Percentiles rank a stretch among this genome's conserved stretches.
These are phyloP conservation scores for Cyclotella cryptica DNA, from an alignment of 108 stramenopile species.

Conservation along the genomic window DNA sequence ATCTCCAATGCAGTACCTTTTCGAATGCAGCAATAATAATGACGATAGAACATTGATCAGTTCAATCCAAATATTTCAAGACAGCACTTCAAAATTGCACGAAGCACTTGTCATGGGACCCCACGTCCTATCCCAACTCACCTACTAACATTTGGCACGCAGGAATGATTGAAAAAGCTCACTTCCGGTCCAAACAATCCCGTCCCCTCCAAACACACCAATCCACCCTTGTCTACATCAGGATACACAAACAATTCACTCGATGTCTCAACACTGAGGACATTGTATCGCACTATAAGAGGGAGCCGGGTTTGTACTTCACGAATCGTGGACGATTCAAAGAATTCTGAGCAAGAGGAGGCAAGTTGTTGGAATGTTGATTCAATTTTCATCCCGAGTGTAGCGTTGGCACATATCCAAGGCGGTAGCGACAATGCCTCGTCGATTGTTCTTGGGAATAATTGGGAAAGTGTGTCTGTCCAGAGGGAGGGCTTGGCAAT, in stretches of 20 bases:
- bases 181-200: constrained; percentile 65
- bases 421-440: constrained; percentile 55
- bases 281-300: constrained; percentile 80
- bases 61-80: neutral
- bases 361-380: constrained; percentile 1
- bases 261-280: constrained; percentile 69
- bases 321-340: neutral
- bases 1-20: constrained; percentile 76
- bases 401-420: constrained; percentile 46
- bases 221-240: constrained; percentile 51
- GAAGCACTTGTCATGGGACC: too few relatives aligned
- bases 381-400: constrained; percentile 44
- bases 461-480: constrained; percentile 54
- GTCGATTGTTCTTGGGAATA: constrained; percentile 66
- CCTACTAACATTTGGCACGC: constrained; percentile 63
- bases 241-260: constrained; percentile 72
- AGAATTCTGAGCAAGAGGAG: neutral
- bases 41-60: neutral
- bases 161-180: constrained; percentile 80
- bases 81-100: too few relatives aligned
- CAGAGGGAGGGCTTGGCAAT: constrained; percentile 58
- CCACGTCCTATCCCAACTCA: constrained; percentile 4
- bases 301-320: constrained; percentile 67
- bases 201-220: constrained; percentile 60
- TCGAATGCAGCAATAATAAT: neutral